A percentile compares a stretch with the other conserved stretches of the same genome.
Evolutionary conservation across 2,329 filamentous ascomycete species (phyloP).

Genomic region (Xylariales sp.): DNA sequence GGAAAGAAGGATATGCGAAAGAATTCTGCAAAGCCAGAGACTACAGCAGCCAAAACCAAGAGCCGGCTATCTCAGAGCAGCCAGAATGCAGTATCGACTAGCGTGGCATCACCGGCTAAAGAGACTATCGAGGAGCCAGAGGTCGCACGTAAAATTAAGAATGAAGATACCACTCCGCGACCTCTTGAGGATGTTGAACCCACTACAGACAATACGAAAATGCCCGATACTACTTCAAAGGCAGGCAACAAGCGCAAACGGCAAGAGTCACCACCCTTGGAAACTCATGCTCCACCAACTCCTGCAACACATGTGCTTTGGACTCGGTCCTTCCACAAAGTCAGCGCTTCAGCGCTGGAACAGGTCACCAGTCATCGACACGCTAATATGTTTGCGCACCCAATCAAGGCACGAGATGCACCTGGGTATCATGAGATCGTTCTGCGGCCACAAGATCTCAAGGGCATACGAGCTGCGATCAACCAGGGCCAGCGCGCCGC

Average conservation of each 20-base stretch:
- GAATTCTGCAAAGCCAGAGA: slow-evolving; percentile 17
- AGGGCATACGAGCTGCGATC: slow-evolving; percentile 71
- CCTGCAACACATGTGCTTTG: slow-evolving; percentile 68
- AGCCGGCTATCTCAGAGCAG: slow-evolving; percentile 30
- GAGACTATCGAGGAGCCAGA: slow-evolving; percentile 42
- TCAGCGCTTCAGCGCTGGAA: slow-evolving; percentile 68
- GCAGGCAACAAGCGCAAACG: slow-evolving; percentile 51
- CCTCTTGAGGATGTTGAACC: slow-evolving; percentile 52
- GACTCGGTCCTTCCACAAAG: slow-evolving; percentile 71
- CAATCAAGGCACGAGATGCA: slow-evolving; percentile 69
- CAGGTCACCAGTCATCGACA: slow-evolving; percentile 73
- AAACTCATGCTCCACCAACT: slow-evolving; percentile 39
- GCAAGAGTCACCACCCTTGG: slow-evolving; percentile 41
- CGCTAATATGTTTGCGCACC: slow-evolving; percentile 74
- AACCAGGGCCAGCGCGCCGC: slow-evolving; percentile 67
- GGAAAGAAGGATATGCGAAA: slow-evolving; percentile 31
- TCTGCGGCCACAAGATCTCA: slow-evolving; percentile 71
- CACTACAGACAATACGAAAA: slow-evolving; percentile 51
- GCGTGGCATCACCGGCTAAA: slow-evolving; percentile 37
- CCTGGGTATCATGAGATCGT: slow-evolving; percentile 73
- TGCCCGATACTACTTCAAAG: slow-evolving; percentile 23
- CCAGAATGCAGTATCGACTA: slow-evolving; percentile 25
- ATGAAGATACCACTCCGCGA: slow-evolving; percentile 53
- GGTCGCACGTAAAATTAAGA: slow-evolving; percentile 46
- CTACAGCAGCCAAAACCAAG: slow-evolving; percentile 14